Base-by-base conservation (phyloP, 129 eudicot genomes). In the Chrysanthemum makinoi region DNA sequence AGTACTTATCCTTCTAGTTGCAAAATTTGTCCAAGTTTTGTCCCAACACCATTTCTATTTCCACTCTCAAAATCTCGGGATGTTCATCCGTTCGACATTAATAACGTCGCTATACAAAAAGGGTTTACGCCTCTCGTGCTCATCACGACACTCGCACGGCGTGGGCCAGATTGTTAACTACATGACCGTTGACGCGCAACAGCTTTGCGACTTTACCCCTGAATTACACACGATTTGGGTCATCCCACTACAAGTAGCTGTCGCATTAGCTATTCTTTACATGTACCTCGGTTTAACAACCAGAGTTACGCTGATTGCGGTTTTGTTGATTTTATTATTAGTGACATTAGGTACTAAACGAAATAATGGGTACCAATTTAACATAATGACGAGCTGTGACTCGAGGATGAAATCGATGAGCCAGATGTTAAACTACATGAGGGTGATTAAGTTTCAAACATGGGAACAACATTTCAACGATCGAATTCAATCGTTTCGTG, bases 121-220 rank as follows among this genome's bases (percentile, higher is more conserved):
- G 62, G 91, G 95, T 8, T 71, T 88, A 2, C 80, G 70, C 12
- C 73, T 88, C 24, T 79, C 95, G 39, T 70, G 85, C 67, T 88
- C 91, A 1, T 79, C 86, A 18, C 79, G 91, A 39, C 95, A 88
- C 22, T 73, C 88, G 54, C 95, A 88, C 14, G 95, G 95, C 4
- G 86, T 85, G 6, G 95, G 95, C 2, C 90, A 85, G 19, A 88
- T 88, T 19, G 90, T 85, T 73, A 85, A 85, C 65, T 88, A 88
- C 20, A 85, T 88, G 91, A 88, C 88, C 1, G 91, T 88, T 0
- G 95, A 88, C 74, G 77, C 80, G 13, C 88, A 85, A 51, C 88
- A 83, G 72, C 76, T 88, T 0, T 79, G 88, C 0, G 90, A 85
- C 58, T 47, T 85, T 47, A 80, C 83, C 59, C 65, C 59, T 3